phyloP scores from a whole-genome alignment of 805 yeast genomes.

The Pichia rugopelliculosa region DNA sequence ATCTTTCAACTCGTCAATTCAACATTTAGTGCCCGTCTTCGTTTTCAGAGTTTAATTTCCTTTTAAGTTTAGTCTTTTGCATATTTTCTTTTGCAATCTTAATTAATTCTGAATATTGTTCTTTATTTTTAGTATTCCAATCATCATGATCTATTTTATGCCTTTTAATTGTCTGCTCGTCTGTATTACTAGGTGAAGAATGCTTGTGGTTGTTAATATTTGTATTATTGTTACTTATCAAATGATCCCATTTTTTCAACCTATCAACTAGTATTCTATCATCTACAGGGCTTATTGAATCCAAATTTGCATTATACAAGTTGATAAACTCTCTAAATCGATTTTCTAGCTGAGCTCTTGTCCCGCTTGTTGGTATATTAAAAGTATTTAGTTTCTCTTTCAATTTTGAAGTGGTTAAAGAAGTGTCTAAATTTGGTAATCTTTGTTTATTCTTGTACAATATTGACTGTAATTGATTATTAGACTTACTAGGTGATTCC shows the following conservation, averaged over 20 bases:
- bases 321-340: slow-evolving; percentile 73
- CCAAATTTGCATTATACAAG: slow-evolving; percentile 75
- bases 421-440: slow-evolving; percentile 59
- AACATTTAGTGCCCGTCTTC: not conserved
- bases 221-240: slow-evolving; percentile 8
- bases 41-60: not conserved
- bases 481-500: not conserved
- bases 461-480: slow-evolving; percentile 22
- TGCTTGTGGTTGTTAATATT: not conserved
- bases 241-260: slow-evolving; percentile 60
- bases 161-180: slow-evolving; percentile 28
- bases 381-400: slow-evolving; percentile 49
- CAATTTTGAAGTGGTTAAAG: slow-evolving; percentile 49
- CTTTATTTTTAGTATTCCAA: slow-evolving; percentile 21
- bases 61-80: not conserved
- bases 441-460: slow-evolving; percentile 21
- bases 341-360: slow-evolving; percentile 53
- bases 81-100: slow-evolving; percentile 17
- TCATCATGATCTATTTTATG: slow-evolving; percentile 19
- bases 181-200: slow-evolving; percentile 9
- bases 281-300: slow-evolving; percentile 56
- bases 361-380: slow-evolving; percentile 56
- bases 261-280: slow-evolving; percentile 48
- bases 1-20: not conserved
- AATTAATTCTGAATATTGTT: slow-evolving; percentile 21